Base-by-base conservation (phyloP, 108 stramenopile species). In the Skeletonema grethae region DNA sequence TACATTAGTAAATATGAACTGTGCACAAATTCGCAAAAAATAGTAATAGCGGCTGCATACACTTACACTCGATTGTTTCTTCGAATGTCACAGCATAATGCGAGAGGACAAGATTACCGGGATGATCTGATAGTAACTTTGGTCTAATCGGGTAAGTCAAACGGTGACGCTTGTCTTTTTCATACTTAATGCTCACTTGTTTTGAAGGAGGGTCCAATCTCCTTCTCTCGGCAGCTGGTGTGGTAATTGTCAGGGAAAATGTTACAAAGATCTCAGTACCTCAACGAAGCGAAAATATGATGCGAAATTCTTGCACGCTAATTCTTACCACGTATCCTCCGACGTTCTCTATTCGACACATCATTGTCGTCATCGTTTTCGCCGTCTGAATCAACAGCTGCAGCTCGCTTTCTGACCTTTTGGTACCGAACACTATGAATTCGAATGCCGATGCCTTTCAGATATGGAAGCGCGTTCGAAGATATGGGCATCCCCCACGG, bases 371-470 rank as follows among this genome's bases (percentile, higher is more conserved):
- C 36, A 2, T 38, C 36, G 10, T 38, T 11, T 38, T 38, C 36
- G 36, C 36, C 36, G 18, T 38, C 48, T 13, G 1, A 20, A 6
- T 57, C 45, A 34, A 63, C 46, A 43, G 70, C 11, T 12, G 24
- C 13, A 15, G 7, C 18, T 18, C 35, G 62, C 28, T 82, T 77
- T 45, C 76, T 61, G 5, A 67, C 56, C 38, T 82, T 82, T 20
- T 73, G 80, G 56, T 82, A 82, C 9, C 71, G 16, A 24, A 82
- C 76, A 67, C 39, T 67, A 48, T 82, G 80, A 22, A 82, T 56
- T 31, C 76, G 59, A 61, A 82, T 77, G 1, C 70, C 80, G 13
- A 80, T 73, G 13, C 67, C 75, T 41, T 82, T 82, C 65, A 82
- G 60, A 36, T 77, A 82, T 38, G 75, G 57, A 15, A 82, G 35